Percentiles rank a stretch among this genome's conserved stretches.
Conservation (phyloP, 2,329 filamentous ascomycete species). For the Parasarocladium wereldwijsianum region DNA sequence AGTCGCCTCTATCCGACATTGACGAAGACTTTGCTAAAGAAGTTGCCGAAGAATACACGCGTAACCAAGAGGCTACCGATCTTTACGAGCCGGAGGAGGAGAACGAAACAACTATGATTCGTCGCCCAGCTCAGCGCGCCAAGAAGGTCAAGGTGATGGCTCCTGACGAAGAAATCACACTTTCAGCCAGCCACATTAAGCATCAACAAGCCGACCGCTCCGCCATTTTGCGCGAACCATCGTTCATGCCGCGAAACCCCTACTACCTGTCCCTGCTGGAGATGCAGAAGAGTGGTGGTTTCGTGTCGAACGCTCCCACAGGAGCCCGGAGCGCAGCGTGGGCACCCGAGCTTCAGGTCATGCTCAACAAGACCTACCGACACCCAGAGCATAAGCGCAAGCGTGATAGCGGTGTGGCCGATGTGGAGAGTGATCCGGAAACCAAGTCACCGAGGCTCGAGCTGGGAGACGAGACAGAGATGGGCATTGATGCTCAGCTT, state of each 20-base stretch:
- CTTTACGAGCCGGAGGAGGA: constrained; percentile 49
- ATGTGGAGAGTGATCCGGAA: constrained; percentile 54
- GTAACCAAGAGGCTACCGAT: constrained; percentile 34
- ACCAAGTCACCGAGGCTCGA: constrained; percentile 57
- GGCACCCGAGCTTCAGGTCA: constrained; percentile 85
- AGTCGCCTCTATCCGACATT: constrained; percentile 56
- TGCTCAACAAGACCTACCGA: constrained; percentile 76
- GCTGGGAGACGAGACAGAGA: constrained; percentile 51
- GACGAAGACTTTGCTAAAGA: constrained; percentile 47
- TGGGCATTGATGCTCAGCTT: constrained; percentile 29
- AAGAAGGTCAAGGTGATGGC: constrained; percentile 67
- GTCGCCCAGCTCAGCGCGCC: constrained; percentile 55
- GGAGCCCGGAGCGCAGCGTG: constrained; percentile 65
- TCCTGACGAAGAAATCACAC: constrained; percentile 67
- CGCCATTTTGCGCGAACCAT: constrained; percentile 69
- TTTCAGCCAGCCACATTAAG: constrained; percentile 66
- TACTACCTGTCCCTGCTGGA: constrained; percentile 77
- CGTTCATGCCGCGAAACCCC: constrained; percentile 77
- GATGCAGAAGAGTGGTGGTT: constrained; percentile 81
- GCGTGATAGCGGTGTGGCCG: constrained; percentile 74
- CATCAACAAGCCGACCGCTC: constrained; percentile 75
- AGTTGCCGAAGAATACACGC: constrained; percentile 42
- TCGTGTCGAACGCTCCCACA: constrained; percentile 75
- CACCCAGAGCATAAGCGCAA: constrained; percentile 82
- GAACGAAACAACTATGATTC: constrained; percentile 42